Conservation (phyloP, 2,329 filamentous ascomycete genomes). For the Phyllosticta citriasiana region DNA sequence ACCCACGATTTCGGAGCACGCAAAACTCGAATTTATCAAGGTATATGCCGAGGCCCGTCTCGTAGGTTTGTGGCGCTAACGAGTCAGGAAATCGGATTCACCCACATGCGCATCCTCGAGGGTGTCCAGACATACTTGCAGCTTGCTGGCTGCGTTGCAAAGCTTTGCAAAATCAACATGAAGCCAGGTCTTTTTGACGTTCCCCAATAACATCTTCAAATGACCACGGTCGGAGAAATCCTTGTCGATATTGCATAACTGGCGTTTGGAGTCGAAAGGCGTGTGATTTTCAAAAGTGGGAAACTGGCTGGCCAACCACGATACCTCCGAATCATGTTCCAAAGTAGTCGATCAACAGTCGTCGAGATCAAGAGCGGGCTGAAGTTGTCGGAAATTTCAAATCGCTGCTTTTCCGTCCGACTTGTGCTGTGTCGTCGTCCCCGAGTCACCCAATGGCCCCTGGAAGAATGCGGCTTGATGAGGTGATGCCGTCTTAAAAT, state of each 20-base stretch:
- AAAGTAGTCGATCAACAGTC: neutral
- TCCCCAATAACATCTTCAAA: conserved; percentile 13
- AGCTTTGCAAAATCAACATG: conserved; percentile 94
- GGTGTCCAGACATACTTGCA: conserved; percentile 92
- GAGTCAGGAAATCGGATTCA: conserved; percentile 77
- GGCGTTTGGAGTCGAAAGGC: neutral
- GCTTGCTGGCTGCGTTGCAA: conserved; percentile 81
- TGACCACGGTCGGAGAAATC: neutral
- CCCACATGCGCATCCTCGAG: conserved; percentile 98
- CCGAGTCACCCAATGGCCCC: no score
- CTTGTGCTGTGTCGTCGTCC: no score
- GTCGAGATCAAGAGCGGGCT: neutral
- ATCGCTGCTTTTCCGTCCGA: neutral
- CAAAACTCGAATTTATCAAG: conserved; percentile 93
- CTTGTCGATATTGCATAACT: neutral
- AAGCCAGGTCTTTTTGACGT: conserved; percentile 68
- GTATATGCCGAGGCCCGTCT: conserved; percentile 9
- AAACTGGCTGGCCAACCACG: neutral
- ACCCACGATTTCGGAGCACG: conserved; percentile 80
- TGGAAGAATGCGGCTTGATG: neutral
- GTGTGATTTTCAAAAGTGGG: neutral
- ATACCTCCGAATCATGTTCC: neutral
- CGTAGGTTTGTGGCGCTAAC: conserved; percentile 10
- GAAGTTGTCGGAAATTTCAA: neutral
- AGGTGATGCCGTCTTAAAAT: neutral